Conservation (phyloP, 768 basidiomycete species). For the Lactarius akahatsu region DNA sequence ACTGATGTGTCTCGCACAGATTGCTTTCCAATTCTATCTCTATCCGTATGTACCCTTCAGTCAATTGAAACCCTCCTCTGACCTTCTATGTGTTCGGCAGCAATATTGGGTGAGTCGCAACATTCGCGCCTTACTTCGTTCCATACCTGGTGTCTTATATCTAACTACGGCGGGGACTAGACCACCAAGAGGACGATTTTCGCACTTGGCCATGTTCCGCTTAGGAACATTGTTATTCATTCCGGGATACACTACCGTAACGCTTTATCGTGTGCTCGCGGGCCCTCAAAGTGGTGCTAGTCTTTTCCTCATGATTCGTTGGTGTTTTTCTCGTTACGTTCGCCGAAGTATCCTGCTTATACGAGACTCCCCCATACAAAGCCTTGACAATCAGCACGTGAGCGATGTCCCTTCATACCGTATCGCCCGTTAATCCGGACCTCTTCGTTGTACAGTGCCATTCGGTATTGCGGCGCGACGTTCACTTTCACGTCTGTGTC, state of each 20-base stretch:
- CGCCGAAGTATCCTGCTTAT: constrained; percentile 15
- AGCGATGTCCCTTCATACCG: constrained; percentile 33
- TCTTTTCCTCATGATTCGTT: constrained; percentile 77
- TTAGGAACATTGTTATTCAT: constrained; percentile 84
- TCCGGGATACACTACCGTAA: constrained; percentile 82
- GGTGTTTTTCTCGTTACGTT: constrained; percentile 32
- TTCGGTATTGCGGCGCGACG: constrained; percentile 84
- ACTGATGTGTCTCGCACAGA: constrained; percentile 91
- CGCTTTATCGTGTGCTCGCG: constrained; percentile 70
- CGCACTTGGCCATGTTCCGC: constrained; percentile 87
- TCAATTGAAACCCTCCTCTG: neutral
- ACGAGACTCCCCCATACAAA: constrained; percentile 34
- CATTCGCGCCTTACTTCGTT: neutral
- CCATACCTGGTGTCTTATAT: neutral
- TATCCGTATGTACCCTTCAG: constrained; percentile 65
- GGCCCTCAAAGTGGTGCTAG: constrained; percentile 69
- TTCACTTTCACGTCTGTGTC: constrained; percentile 91
- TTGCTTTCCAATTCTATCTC: constrained; percentile 86
- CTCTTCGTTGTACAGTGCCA: constrained; percentile 50
- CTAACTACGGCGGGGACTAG: constrained; percentile 37
- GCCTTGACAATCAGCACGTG: constrained; percentile 81
- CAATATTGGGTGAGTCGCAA: constrained; percentile 38
- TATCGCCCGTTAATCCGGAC: neutral
- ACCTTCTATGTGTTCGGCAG: constrained; percentile 27
- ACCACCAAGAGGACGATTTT: constrained; percentile 79